These are phyloP conservation scores for Cladosporium sp. DNA, from an alignment of 2,329 filamentous ascomycete genomes.

Conservation along the genomic window DNA sequence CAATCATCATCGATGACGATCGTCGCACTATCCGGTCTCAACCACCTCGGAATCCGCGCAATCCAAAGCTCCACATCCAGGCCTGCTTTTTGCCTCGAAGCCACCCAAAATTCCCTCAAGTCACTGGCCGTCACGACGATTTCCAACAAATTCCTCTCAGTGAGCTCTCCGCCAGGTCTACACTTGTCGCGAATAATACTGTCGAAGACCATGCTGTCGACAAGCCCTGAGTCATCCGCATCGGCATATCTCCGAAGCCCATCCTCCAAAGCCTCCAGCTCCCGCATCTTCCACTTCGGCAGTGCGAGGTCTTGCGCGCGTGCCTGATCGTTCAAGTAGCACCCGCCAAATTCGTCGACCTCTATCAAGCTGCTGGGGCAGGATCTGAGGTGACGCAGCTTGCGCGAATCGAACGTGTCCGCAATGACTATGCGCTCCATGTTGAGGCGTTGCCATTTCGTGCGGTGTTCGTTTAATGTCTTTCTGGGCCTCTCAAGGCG, in stretches of 20 bases:
- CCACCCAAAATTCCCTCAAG: constrained; percentile 15
- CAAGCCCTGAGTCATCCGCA: neutral
- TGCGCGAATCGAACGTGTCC: constrained; percentile 11
- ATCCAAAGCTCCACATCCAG: constrained; percentile 23
- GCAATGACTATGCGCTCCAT: constrained; percentile 17
- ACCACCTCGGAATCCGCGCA: constrained; percentile 21
- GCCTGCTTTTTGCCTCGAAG: constrained; percentile 3
- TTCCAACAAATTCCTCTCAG: constrained; percentile 27
- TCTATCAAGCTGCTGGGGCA: constrained; percentile 16
- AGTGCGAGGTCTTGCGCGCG: constrained; percentile 10
- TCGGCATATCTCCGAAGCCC: constrained; percentile 22
- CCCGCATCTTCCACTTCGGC: constrained; percentile 27
- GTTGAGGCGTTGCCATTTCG: constrained; percentile 23
- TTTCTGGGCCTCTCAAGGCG: neutral
- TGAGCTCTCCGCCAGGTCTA: constrained; percentile 13
- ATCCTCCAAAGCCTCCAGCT: constrained; percentile 26
- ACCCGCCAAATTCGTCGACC: constrained; percentile 35
- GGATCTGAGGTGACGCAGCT: constrained; percentile 19
- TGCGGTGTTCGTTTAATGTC: neutral
- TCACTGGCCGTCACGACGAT: constrained; percentile 26
- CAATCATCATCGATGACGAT: too few species aligned
- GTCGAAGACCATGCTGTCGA: constrained; percentile 18
- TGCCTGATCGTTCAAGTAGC: constrained; percentile 28
- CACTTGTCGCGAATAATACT: constrained; percentile 24
- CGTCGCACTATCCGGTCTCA: neutral